These are phyloP conservation scores for Leccinum disarticulatum DNA, from an alignment of 768 basidiomycete genomes.

Conservation along the genomic window DNA sequence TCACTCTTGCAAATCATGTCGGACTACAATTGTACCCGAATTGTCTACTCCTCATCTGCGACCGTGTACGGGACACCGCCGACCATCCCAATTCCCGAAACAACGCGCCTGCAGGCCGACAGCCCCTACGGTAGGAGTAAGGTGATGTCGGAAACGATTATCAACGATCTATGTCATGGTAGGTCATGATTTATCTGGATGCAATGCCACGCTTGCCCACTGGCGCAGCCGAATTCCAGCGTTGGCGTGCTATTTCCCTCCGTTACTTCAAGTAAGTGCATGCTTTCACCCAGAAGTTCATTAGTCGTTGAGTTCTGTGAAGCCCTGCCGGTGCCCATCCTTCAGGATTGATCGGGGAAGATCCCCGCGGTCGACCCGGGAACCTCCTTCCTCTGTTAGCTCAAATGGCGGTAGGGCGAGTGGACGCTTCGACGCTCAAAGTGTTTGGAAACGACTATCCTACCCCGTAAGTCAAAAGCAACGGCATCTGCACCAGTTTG, in stretches of 20 bases:
- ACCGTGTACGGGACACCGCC: conserved; percentile 97
- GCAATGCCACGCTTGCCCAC: conserved; percentile 5
- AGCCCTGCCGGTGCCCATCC: conserved; percentile 99
- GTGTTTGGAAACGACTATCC: conserved; percentile 98
- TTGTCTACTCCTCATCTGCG: conserved; percentile 98
- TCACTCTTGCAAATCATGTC: conserved; percentile 84
- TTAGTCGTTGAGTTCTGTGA: conserved; percentile 7
- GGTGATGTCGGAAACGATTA: conserved; percentile 86
- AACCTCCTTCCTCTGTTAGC: conserved; percentile 93
- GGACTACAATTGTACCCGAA: conserved; percentile 76
- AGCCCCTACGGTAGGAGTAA: conserved; percentile 98
- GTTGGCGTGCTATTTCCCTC: conserved; percentile 82
- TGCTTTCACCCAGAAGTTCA: not conserved
- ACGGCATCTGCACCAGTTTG: not conserved
- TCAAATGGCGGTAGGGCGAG: conserved; percentile 91
- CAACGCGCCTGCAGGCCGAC: conserved; percentile 81
- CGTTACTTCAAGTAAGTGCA: conserved; percentile 90
- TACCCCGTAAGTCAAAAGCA: conserved; percentile 62
- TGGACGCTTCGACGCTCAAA: conserved; percentile 64
- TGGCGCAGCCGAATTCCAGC: conserved; percentile 57
- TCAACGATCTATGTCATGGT: conserved; percentile 86
- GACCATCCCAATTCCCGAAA: conserved; percentile 90
- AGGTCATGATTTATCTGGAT: conserved; percentile 25
- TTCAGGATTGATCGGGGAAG: conserved; percentile 93
- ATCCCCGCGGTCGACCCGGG: conserved; percentile 92